These are phyloP conservation scores for Lentinula lateritia DNA, from an alignment of 768 basidiomycete species.

Conservation along the genomic window DNA sequence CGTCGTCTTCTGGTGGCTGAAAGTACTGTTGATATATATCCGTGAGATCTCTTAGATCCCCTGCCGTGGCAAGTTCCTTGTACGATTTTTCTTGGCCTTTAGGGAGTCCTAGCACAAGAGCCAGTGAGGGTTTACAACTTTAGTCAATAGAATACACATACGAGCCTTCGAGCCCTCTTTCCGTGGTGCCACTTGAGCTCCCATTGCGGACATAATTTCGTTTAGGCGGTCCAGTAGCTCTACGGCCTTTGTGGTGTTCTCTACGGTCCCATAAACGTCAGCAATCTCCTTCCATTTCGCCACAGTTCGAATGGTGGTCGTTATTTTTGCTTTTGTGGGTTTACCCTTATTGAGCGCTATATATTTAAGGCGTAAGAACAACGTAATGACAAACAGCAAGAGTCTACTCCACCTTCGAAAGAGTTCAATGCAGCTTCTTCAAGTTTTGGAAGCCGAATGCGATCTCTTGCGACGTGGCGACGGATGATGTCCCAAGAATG, in stretches of 20 bases:
- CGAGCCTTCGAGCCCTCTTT: too few species aligned
- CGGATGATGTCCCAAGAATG: not conserved
- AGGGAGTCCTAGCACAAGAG: too few species aligned
- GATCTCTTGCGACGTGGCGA: not conserved
- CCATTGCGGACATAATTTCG: conserved; percentile 13
- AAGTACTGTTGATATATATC: too few species aligned
- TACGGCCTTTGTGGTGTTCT: conserved; percentile 8
- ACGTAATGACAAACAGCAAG: not conserved
- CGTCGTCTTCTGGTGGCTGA: too few species aligned
- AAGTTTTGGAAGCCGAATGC: not conserved
- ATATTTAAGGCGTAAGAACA: not conserved
- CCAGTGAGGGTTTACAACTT: not conserved
- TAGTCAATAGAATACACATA: not conserved
- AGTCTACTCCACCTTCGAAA: not conserved
- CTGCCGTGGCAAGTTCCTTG: too few species aligned
- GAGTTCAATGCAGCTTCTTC: not conserved
- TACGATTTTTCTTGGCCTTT: too few species aligned
- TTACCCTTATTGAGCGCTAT: conserved; percentile 13
- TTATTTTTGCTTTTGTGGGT: conserved; percentile 10
- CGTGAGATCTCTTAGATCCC: too few species aligned
- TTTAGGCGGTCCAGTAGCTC: conserved; percentile 13
- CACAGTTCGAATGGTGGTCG: conserved; percentile 13
- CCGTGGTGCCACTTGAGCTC: conserved; percentile 3
- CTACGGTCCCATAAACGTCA: not conserved
- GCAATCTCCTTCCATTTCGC: conserved; percentile 16